A percentile compares a stretch with the other conserved stretches of the same genome.
phyloP scores from a whole-genome alignment of 331 rosid genomes.

The Rhamnella rubrinervis region DNA sequence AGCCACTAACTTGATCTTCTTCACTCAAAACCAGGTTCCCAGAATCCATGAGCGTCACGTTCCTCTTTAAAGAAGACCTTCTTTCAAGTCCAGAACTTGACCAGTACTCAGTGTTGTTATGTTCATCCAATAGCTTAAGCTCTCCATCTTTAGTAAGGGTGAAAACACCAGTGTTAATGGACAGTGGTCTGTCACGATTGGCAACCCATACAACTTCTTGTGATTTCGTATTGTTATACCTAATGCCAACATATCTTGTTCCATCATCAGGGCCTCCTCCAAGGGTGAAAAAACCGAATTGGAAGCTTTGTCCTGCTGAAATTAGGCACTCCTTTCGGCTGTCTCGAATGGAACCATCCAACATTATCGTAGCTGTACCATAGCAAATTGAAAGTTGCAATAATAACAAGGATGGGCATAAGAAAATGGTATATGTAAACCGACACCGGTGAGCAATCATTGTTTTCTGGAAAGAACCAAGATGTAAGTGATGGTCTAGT shows the following conservation, averaged over 20 bases:
- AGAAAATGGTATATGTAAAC: background rate
- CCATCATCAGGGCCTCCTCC: too few species aligned
- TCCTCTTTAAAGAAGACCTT: background rate
- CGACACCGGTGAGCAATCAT: too few species aligned
- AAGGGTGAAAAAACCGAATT: background rate
- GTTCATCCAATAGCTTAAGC: background rate
- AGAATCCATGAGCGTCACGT: constrained; percentile 12
- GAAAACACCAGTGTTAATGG: too few species aligned
- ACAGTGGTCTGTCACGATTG: too few species aligned
- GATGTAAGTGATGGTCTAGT: too few species aligned
- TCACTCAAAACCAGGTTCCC: constrained; percentile 22
- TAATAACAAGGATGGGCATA: background rate
- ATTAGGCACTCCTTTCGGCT: background rate
- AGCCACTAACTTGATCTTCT: background rate
- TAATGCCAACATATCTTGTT: too few species aligned
- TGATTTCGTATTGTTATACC: too few species aligned
- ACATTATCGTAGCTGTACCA: background rate
- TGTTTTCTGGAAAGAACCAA: too few species aligned
- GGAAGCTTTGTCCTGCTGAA: background rate
- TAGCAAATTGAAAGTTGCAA: background rate
- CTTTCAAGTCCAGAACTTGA: background rate
- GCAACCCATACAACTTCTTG: too few species aligned
- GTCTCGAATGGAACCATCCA: background rate
- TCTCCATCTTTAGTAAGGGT: background rate
- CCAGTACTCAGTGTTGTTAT: background rate